Conservation (phyloP, 2,329 filamentous ascomycete species). For the Sarocladiaceae sp. region DNA sequence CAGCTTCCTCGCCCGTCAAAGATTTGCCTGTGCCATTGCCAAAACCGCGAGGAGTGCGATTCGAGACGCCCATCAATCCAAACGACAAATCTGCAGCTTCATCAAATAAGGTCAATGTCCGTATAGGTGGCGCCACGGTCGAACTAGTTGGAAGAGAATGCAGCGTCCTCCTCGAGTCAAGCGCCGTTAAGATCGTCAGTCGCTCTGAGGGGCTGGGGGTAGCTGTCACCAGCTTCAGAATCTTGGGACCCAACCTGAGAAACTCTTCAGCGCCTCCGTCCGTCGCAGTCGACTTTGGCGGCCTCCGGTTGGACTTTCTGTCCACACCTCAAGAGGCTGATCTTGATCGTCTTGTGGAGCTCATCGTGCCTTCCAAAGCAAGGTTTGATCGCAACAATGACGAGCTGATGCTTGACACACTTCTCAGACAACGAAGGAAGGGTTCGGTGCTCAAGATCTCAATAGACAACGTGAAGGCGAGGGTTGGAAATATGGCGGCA, state of each 20-base stretch:
- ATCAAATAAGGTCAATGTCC: conserved; percentile 67
- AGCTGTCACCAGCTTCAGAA: conserved; percentile 68
- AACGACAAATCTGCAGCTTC: conserved; percentile 41
- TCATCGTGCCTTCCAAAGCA: conserved; percentile 88
- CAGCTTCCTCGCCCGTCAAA: conserved; percentile 54
- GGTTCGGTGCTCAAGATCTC: conserved; percentile 74
- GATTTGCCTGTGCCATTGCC: conserved; percentile 17
- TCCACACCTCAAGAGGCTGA: conserved; percentile 72
- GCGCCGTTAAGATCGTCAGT: conserved; percentile 75
- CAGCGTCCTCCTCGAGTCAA: conserved; percentile 69
- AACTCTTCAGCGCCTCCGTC: conserved; percentile 52
- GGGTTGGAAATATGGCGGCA: conserved; percentile 59
- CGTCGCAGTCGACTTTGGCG: conserved; percentile 57
- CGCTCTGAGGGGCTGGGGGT: conserved; percentile 69
- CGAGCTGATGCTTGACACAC: conserved; percentile 90
- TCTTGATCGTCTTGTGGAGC: conserved; percentile 72
- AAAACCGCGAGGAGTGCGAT: conserved; percentile 54
- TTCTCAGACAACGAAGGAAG: conserved; percentile 80
- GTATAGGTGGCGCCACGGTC: conserved; percentile 72
- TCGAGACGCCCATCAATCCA: conserved; percentile 48
- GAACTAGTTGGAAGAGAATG: conserved; percentile 76
- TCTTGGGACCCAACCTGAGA: conserved; percentile 66
- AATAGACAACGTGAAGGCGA: conserved; percentile 59
- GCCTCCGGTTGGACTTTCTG: conserved; percentile 69
- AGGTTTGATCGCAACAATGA: conserved; percentile 83